phyloP scores from a whole-genome alignment of 2,329 filamentous ascomycete species.

The Graphium sp. region DNA sequence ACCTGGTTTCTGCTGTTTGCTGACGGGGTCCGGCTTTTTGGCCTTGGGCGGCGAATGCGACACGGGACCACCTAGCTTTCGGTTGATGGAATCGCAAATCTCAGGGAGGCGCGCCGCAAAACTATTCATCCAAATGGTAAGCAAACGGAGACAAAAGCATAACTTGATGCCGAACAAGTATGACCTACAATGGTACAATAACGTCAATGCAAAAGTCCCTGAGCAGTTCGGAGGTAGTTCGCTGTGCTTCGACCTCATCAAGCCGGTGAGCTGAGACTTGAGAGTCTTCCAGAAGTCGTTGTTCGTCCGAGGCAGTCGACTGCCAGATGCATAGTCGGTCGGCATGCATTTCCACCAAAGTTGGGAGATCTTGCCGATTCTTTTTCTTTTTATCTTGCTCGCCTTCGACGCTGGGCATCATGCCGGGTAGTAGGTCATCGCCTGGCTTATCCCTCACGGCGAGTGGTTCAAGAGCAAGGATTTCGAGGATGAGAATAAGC shows the following conservation, averaged over 20 bases:
- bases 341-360: conserved; percentile 55
- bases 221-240: conserved; percentile 40
- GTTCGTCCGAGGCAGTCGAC: conserved; percentile 48
- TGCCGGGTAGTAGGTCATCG: conserved; percentile 16
- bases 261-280: conserved; percentile 16
- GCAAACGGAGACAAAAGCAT: too few species aligned
- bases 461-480: conserved; percentile 50
- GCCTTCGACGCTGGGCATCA: conserved; percentile 7
- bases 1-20: conserved; percentile 31
- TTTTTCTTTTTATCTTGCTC: conserved; percentile 28
- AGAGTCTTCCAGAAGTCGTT: conserved; percentile 30
- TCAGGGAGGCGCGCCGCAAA: conserved; percentile 63
- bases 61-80: conserved; percentile 59
- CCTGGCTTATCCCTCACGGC: conserved; percentile 19
- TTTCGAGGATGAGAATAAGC: conserved; percentile 63
- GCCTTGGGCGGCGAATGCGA: conserved; percentile 32
- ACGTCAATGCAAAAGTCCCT: conserved; percentile 68
- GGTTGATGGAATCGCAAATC: conserved; percentile 52
- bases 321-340: conserved; percentile 77
- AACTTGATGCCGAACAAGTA: too few species aligned
- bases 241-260: conserved; percentile 20
- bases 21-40: conserved; percentile 24
- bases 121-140: conserved; percentile 32
- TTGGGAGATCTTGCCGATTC: conserved; percentile 44
- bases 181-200: conserved; percentile 56